Evolutionary conservation across 2,329 filamentous ascomycete species (phyloP), one percentile per base, ranked within the genome.

Genomic region (Fusarium chlamydosporum): DNA sequence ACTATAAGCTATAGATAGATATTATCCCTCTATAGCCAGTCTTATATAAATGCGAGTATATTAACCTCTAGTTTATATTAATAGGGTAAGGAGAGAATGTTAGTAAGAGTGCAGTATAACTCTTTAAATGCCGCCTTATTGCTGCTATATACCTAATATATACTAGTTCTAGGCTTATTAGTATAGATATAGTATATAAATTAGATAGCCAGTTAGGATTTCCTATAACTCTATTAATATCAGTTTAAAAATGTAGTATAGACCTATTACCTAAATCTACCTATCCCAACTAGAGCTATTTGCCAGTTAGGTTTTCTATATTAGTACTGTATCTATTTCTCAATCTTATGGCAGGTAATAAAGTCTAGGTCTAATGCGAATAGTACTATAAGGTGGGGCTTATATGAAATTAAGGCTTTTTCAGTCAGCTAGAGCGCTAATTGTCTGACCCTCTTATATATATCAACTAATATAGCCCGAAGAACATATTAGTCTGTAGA

Each of bases 71-170:
- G 72, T 58, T 79, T 64, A 31, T 75, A 40, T 7, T 76, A 73
- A 8, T 75, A 72, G 11, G 67, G 59, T 7, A 81, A 68, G 56
- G 75, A 75, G 11, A 75, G 67, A 2, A 40, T 52, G 34, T 77
- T 68, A 26, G 78, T 77, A 65, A 82, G 76, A n/a, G 78, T 72
- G 53, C 67, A 72, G 59, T 74, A 79, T 34, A 74, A 73, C 56
- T 79, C 71, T 61, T 81, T 74, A 46, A 80, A 78, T 9, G 77
- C 71, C n/a, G n/a, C n/a, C n/a, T n/a, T n/a, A n/a, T n/a, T n/a
- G n/a, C 74, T 77, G 3, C 76, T 76, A 62, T 80, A 71, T 16
- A 81, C 67, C 79, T 77, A 82, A 58, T 81, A 79, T 34, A 81
- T 71, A 71, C 74, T 79, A 26, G 68, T 79, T 13, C 70, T 45